Percentiles rank a stretch among this genome's conserved stretches.
These are phyloP conservation scores for Aspergillus baeticus DNA, from an alignment of 495 filamentous ascomycete genomes.

Conservation along the genomic window DNA sequence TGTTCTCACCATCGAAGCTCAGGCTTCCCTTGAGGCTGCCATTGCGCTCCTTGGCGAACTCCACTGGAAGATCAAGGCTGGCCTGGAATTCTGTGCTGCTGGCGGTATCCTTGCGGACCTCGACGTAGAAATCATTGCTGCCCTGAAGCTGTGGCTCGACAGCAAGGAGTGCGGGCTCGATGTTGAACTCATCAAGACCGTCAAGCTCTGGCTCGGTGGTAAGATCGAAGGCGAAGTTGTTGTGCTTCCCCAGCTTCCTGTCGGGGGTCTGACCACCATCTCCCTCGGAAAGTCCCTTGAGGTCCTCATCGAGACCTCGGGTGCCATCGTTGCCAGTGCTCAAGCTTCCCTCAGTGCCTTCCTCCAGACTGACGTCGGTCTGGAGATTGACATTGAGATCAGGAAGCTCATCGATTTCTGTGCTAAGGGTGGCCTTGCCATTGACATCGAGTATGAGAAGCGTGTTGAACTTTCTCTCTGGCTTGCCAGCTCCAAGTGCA, in stretches of 20 bases:
- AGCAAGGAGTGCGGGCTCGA: conserved; percentile 31
- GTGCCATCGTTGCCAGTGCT: conserved; percentile 30
- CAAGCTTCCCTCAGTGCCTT: conserved; percentile 37
- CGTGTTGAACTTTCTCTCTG: conserved; percentile 38
- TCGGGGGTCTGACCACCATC: conserved; percentile 30
- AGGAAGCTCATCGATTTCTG: conserved; percentile 30
- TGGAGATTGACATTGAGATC: conserved; percentile 30
- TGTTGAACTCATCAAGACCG: conserved; percentile 29
- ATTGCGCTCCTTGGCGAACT: conserved; percentile 24
- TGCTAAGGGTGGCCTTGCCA: conserved; percentile 33
- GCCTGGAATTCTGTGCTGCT: conserved; percentile 36
- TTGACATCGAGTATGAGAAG: conserved; percentile 26
- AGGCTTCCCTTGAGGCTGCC: conserved; percentile 34
- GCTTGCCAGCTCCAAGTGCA: conserved; percentile 38
- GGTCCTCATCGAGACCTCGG: conserved; percentile 30
- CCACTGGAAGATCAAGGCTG: conserved; percentile 32
- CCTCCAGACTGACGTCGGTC: conserved; percentile 32
- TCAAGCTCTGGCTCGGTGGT: conserved; percentile 38
- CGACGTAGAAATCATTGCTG: conserved; percentile 33
- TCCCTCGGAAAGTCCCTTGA: conserved; percentile 39
- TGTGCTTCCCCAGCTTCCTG: conserved; percentile 27
- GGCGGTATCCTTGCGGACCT: conserved; percentile 37
- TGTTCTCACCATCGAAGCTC: conserved; percentile 33
- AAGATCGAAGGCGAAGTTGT: conserved; percentile 30
- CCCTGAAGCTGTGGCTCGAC: conserved; percentile 34